Percentiles rank a stretch among this genome's conserved stretches.
phyloP scores from a whole-genome alignment of 1,139 yeast species.

The Yarrowia galli region DNA sequence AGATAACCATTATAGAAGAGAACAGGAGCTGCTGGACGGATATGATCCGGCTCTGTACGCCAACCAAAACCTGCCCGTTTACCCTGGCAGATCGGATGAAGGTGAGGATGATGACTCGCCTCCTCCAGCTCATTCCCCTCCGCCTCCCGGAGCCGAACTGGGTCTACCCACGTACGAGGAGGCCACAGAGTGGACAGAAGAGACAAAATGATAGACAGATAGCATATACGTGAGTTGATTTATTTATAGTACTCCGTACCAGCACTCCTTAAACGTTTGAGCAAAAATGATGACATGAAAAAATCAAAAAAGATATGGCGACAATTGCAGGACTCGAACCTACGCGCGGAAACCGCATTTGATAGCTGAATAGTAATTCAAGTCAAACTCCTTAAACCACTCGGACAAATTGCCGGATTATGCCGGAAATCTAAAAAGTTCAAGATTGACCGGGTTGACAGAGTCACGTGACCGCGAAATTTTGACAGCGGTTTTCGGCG shows the following conservation, averaged over 20 bases:
- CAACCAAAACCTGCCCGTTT: constrained; percentile 28
- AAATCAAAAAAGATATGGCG: constrained; percentile 42
- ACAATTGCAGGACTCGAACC: constrained; percentile 51
- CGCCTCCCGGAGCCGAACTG: constrained; percentile 12
- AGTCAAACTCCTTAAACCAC: constrained; percentile 44
- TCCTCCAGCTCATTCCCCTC: constrained; percentile 20
- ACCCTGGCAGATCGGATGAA: constrained; percentile 27
- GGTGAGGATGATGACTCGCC: constrained; percentile 11
- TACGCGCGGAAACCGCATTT: constrained; percentile 49
- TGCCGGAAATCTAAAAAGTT: neutral
- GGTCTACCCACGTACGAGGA: constrained; percentile 28
- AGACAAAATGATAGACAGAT: constrained; percentile 24
- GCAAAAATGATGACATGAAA: neutral
- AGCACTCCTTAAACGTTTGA: too few relatives aligned
- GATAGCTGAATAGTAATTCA: constrained; percentile 45
- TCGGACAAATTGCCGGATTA: constrained; percentile 31
- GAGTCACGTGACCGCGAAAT: constrained; percentile 4
- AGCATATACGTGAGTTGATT: constrained; percentile 13
- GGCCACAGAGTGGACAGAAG: constrained; percentile 26
- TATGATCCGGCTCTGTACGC: constrained; percentile 27
- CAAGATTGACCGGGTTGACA: neutral
- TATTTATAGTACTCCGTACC: too few relatives aligned
- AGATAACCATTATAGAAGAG: constrained; percentile 30
- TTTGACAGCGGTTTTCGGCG: neutral
- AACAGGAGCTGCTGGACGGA: constrained; percentile 30